phyloP scores from a whole-genome alignment of 2,329 filamentous ascomycete species.

The Gaeumannomyces tritici region DNA sequence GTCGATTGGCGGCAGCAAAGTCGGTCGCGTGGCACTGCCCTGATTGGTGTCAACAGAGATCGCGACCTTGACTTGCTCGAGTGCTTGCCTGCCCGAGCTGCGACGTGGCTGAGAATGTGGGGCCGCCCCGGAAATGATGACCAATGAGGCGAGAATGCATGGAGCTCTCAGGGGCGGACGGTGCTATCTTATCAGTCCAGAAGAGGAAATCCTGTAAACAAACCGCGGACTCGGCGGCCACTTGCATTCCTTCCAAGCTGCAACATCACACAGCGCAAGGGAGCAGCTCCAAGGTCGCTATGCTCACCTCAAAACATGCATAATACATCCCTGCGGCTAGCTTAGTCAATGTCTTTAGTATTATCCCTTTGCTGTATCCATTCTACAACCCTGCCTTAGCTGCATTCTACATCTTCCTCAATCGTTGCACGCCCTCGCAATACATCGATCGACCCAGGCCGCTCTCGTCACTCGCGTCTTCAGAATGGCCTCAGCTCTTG shows the following conservation, averaged over 20 bases:
- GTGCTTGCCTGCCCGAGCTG: too few relatives aligned
- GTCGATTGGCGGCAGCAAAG: too few relatives aligned
- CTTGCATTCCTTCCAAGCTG: background rate
- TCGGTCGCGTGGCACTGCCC: too few relatives aligned
- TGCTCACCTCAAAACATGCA: background rate
- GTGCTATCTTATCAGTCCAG: slow-evolving; percentile 3
- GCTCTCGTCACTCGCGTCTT: background rate
- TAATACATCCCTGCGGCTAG: background rate
- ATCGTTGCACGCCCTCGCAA: too few relatives aligned
- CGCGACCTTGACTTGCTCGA: too few relatives aligned
- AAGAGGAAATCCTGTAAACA: slow-evolving; percentile 4
- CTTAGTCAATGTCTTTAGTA: background rate
- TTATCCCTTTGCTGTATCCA: background rate
- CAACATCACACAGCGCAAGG: background rate
- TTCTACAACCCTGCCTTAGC: too few relatives aligned
- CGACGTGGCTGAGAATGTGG: background rate
- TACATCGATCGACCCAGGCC: too few relatives aligned
- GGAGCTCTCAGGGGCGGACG: background rate
- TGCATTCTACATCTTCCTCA: too few relatives aligned
- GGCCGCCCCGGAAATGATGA: background rate
- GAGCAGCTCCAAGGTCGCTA: background rate
- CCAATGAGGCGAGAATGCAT: background rate
- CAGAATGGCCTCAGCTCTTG: background rate
- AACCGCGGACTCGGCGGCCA: background rate
- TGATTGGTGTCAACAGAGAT: too few relatives aligned